Percentiles rank a stretch among this genome's conserved stretches.
phyloP scores from a whole-genome alignment of 805 yeast species.

The Ogataea salicorniae region DNA sequence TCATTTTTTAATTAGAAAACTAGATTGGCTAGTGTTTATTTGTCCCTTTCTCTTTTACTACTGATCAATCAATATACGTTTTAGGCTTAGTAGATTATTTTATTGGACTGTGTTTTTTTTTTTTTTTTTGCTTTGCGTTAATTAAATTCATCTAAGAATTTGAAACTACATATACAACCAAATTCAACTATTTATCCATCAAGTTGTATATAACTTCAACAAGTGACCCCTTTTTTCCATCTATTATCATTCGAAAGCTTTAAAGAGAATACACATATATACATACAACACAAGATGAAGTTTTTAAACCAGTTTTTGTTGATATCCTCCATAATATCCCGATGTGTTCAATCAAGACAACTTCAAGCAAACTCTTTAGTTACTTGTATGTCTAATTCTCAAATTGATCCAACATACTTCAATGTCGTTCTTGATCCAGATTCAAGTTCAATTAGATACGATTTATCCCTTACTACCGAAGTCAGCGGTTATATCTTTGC shows the following conservation, averaged over 20 bases:
- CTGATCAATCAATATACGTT: too few relatives aligned
- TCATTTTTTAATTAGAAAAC: too few relatives aligned
- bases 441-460: conserved; percentile 59
- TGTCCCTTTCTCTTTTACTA: too few relatives aligned
- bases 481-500: conserved; percentile 65
- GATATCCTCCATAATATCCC: conserved; percentile 2
- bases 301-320: background rate
- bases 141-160: background rate
- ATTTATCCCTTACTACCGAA: conserved; percentile 63
- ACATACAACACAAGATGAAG: background rate
- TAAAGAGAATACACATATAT: background rate
- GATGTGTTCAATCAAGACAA: conserved; percentile 27
- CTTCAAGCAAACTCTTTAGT: conserved; percentile 72
- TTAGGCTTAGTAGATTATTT: too few relatives aligned
- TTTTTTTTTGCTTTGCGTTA: too few relatives aligned
- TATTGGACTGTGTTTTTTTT: too few relatives aligned
- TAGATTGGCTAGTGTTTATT: too few relatives aligned
- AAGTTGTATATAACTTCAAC: too few relatives aligned
- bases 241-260: too few relatives aligned
- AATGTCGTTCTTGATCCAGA: conserved; percentile 74
- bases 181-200: too few relatives aligned
- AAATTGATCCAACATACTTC: conserved; percentile 67
- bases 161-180: too few relatives aligned
- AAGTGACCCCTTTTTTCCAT: too few relatives aligned
- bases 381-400: conserved; percentile 76